A percentile compares a stretch with the other conserved stretches of the same genome.
Conservation (phyloP, 2,329 filamentous ascomycete species). For the Trichoderma sp. region DNA sequence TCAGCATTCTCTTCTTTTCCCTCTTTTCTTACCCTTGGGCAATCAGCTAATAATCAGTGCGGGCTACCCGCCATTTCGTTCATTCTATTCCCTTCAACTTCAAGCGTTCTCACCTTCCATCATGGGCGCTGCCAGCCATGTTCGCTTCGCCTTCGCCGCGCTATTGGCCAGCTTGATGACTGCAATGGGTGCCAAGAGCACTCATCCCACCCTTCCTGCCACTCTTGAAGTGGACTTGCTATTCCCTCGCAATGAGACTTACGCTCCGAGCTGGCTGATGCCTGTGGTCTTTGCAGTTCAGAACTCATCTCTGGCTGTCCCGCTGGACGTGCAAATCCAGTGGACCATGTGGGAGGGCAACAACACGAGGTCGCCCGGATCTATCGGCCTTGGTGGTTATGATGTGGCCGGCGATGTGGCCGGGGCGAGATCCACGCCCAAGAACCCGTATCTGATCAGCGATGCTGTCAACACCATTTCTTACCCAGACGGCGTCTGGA, state of each 20-base stretch:
- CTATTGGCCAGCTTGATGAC: not conserved
- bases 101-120: not conserved
- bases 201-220: not conserved
- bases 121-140: not conserved
- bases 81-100: not conserved
- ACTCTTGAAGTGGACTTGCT: constrained; percentile 13
- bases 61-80: not conserved
- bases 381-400: not conserved
- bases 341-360: not conserved
- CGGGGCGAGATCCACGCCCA: not conserved
- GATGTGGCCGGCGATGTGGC: not conserved
- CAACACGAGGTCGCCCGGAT: not conserved
- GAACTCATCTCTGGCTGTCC: not conserved
- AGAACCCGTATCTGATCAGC: not conserved
- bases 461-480: not conserved
- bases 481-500: not conserved
- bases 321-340: not conserved
- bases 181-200: not conserved
- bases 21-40: not conserved
- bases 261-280: constrained; percentile 1
- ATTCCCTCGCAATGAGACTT: constrained; percentile 18
- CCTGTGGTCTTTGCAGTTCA: constrained; percentile 14
- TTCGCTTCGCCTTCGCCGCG: not conserved
- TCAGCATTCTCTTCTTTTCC: not conserved
- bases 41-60: not conserved